These are phyloP conservation scores for Darksidea phi DNA, from an alignment of 495 filamentous ascomycete genomes.

Conservation along the genomic window DNA sequence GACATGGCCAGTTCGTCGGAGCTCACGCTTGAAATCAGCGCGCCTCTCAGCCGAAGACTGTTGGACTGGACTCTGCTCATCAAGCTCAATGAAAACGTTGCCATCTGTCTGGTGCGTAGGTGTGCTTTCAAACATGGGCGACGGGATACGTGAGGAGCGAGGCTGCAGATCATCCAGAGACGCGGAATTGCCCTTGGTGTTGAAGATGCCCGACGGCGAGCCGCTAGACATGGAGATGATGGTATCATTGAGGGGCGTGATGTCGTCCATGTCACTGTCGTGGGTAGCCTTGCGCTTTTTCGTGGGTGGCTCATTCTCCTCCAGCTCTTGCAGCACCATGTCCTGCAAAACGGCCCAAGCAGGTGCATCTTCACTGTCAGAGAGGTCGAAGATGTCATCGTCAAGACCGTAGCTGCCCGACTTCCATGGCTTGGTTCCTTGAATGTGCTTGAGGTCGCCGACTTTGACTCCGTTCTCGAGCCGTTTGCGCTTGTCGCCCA, in stretches of 20 bases:
- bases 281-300: conserved; percentile 9
- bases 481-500: conserved; percentile 20
- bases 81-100: too few relatives aligned
- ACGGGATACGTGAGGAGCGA: conserved; percentile 2
- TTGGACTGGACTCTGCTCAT: background rate
- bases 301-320: background rate
- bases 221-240: background rate
- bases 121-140: conserved; percentile 17
- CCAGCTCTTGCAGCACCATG: background rate
- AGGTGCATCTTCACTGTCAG: conserved; percentile 8
- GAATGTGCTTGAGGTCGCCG: conserved; percentile 3
- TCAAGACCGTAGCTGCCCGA: conserved; percentile 1
- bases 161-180: conserved; percentile 9
- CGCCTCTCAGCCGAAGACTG: background rate
- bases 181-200: conserved; percentile 15
- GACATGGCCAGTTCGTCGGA: conserved; percentile 19
- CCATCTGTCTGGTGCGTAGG: background rate
- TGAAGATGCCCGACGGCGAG: background rate
- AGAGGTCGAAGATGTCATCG: conserved; percentile 5
- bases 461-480: conserved; percentile 7
- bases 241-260: conserved; percentile 3
- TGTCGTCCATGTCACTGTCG: background rate
- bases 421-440: conserved; percentile 12
- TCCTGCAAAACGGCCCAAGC: conserved; percentile 7
- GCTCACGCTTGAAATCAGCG: conserved; percentile 8